Evolutionary conservation across 2,329 filamentous ascomycete species (phyloP).

Genomic region (Aspergillus versicolor): DNA sequence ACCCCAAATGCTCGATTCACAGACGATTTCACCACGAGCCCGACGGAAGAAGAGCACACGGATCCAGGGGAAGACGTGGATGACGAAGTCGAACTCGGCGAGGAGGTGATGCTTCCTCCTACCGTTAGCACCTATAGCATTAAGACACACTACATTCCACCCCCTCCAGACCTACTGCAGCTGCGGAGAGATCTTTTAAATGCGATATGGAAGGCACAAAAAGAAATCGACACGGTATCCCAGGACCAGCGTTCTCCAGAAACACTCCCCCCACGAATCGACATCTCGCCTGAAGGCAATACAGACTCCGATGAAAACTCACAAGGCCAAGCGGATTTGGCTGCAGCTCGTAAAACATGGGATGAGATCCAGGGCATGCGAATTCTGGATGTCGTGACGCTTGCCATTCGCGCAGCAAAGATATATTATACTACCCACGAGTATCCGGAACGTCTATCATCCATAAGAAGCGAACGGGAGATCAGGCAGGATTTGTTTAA

Average conservation of each 20-base stretch:
- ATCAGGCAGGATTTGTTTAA: conserved; percentile 80
- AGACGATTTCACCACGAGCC: conserved; percentile 52
- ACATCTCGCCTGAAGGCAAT: conserved; percentile 30
- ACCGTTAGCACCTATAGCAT: conserved; percentile 95
- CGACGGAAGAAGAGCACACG: conserved; percentile 40
- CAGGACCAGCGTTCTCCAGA: conserved; percentile 30
- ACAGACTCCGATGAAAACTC: conserved; percentile 46
- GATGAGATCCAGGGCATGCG: conserved; percentile 88
- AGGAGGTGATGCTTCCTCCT: conserved; percentile 84
- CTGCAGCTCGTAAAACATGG: conserved; percentile 60
- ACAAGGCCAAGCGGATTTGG: conserved; percentile 18
- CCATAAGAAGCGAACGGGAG: conserved; percentile 82
- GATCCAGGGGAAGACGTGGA: conserved; percentile 55
- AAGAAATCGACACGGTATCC: conserved; percentile 58
- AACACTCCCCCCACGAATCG: conserved; percentile 29
- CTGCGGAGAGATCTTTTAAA: conserved; percentile 69
- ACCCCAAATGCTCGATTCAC: conserved; percentile 40
- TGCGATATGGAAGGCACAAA: conserved; percentile 67
- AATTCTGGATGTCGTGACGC: conserved; percentile 85
- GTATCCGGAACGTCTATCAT: conserved; percentile 76
- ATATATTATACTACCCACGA: conserved; percentile 95
- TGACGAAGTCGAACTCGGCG: conserved; percentile 62
- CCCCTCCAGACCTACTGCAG: conserved; percentile 77
- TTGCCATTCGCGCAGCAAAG: conserved; percentile 93
- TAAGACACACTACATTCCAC: conserved; percentile 75